Conservation (phyloP, 108 stramenopile species). For the Cyclotella choctawhatcheeana region DNA sequence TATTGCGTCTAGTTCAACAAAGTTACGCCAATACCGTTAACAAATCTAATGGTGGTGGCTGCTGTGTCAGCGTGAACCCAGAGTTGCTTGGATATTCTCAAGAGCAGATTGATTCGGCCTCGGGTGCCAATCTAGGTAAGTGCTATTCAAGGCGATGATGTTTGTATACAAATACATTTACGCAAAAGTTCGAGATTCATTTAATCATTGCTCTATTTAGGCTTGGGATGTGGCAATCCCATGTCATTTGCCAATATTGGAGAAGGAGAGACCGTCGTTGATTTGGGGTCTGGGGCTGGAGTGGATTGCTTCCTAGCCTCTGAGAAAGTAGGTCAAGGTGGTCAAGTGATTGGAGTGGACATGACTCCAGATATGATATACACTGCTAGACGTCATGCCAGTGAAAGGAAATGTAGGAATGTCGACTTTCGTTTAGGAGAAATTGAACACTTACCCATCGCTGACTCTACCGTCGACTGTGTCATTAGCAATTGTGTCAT, state of each 20-base stretch:
- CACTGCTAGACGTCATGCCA: conserved; percentile 50
- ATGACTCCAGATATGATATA: conserved; percentile 73
- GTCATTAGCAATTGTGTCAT: conserved; percentile 92
- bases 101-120: conserved; percentile 41
- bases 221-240: conserved; percentile 55
- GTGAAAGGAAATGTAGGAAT: conserved; percentile 40
- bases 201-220: no score
- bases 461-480: conserved; percentile 78
- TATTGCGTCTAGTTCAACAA: conserved; percentile 25
- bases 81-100: conserved; percentile 33
- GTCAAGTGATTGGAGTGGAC: conserved; percentile 77
- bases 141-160: no score
- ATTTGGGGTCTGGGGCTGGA: conserved; percentile 6
- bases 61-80: conserved; percentile 40
- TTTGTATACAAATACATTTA: no score
- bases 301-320: conserved; percentile 38
- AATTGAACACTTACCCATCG: conserved; percentile 85
- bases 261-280: conserved; percentile 1
- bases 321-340: conserved; percentile 54
- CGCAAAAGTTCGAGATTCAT: no score
- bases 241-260: conserved; percentile 30
- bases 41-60: conserved; percentile 13
- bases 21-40: conserved; percentile 49
- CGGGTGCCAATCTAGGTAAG: conserved; percentile 38
- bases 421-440: conserved; percentile 85